Evolutionary conservation across 1,284 basidiomycete genomes (phyloP).

Genomic region (Leccinum pachyderme): DNA sequence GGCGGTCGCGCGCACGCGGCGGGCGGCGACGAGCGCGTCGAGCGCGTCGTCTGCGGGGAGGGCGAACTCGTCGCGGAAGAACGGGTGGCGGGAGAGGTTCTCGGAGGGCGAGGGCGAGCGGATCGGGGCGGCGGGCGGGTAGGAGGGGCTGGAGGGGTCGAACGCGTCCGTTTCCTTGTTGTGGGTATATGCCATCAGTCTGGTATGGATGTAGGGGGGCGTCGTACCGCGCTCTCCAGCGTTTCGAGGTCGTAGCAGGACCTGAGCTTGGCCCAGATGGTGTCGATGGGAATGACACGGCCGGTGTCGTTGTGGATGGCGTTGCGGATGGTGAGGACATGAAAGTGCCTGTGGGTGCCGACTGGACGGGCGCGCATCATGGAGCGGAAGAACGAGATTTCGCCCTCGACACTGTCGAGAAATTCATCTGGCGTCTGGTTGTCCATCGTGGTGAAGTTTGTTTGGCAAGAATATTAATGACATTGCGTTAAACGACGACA

Average conservation of each 20-base stretch:
- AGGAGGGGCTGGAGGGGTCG: constrained; percentile 43
- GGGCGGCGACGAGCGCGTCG: constrained; percentile 55
- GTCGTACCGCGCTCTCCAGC: constrained; percentile 61
- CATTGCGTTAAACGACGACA: constrained; percentile 10
- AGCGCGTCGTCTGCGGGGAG: constrained; percentile 59
- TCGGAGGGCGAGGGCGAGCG: constrained; percentile 64
- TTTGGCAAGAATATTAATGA: not conserved
- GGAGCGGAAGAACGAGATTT: constrained; percentile 77
- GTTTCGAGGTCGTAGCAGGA: constrained; percentile 75
- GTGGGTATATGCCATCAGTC: constrained; percentile 10
- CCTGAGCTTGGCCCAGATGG: constrained; percentile 73
- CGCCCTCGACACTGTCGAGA: constrained; percentile 72
- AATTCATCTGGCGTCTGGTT: constrained; percentile 39
- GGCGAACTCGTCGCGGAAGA: constrained; percentile 65
- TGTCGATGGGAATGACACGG: constrained; percentile 55
- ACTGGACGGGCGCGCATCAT: constrained; percentile 75
- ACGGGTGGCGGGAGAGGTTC: constrained; percentile 65
- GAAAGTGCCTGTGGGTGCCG: constrained; percentile 77
- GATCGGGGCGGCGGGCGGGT: constrained; percentile 42
- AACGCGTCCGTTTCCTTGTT: constrained; percentile 63
- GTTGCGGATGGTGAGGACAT: constrained; percentile 70
- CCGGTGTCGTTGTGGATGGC: constrained; percentile 71
- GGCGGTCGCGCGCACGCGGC: constrained; percentile 62
- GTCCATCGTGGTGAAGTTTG: constrained; percentile 21
- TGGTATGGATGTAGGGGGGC: not conserved